A percentile compares a stretch with the other conserved stretches of the same genome.
These are phyloP conservation scores for Colletotrichum limetticola DNA, from an alignment of 2,329 filamentous ascomycete genomes.

Conservation along the genomic window DNA sequence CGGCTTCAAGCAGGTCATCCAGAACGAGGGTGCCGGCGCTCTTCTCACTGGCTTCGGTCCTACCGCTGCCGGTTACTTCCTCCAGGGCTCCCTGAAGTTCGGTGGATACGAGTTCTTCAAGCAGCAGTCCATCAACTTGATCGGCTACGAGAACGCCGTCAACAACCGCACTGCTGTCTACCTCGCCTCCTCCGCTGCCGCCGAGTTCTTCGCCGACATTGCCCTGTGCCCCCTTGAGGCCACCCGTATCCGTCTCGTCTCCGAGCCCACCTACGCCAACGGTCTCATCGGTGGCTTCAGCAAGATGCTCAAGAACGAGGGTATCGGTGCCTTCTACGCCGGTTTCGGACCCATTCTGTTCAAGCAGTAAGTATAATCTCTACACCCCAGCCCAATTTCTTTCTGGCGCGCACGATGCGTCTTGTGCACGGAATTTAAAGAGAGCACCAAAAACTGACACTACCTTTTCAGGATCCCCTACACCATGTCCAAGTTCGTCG, in stretches of 20 bases:
- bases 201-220: slow-evolving; percentile 80
- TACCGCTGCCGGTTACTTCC: slow-evolving; percentile 91
- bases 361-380: slow-evolving; percentile 69
- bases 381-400: too few relatives aligned
- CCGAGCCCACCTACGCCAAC: slow-evolving; percentile 84
- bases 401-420: not conserved
- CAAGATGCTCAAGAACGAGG: slow-evolving; percentile 87
- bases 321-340: slow-evolving; percentile 87
- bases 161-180: slow-evolving; percentile 87
- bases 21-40: slow-evolving; percentile 85
- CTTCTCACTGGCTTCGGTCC: slow-evolving; percentile 88
- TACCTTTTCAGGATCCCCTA: slow-evolving; percentile 76
- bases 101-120: slow-evolving; percentile 98
- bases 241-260: slow-evolving; percentile 93
- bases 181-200: slow-evolving; percentile 74
- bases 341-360: slow-evolving; percentile 90
- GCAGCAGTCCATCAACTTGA: slow-evolving; percentile 83
- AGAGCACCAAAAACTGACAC: not conserved
- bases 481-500: slow-evolving; percentile 96
- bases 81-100: slow-evolving; percentile 93
- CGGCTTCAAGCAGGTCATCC: slow-evolving; percentile 86
- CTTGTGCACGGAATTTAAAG: not conserved
- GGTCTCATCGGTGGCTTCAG: slow-evolving; percentile 82
- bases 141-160: slow-evolving; percentile 81
- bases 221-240: slow-evolving; percentile 93